phyloP scores from a whole-genome alignment of 2,329 filamentous ascomycete genomes.

The Pyricularia pennisetigena region DNA sequence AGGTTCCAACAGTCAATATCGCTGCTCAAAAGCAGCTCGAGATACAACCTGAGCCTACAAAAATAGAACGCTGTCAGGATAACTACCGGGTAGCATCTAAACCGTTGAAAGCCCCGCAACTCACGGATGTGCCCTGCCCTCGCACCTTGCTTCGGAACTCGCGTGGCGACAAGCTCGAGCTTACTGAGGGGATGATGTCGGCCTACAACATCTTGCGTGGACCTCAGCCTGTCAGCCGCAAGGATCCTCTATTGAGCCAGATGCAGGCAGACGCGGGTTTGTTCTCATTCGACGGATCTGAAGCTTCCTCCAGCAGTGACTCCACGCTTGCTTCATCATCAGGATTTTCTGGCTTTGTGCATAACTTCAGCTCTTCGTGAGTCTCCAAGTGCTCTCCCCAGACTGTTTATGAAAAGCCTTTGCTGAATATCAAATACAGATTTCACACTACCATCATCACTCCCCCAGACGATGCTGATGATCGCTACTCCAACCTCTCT shows the following conservation, averaged over 20 bases:
- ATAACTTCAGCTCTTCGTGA: background rate
- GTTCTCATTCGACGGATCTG: slow-evolving; percentile 3
- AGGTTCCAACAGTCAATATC: background rate
- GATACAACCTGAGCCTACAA: background rate
- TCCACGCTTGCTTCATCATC: background rate
- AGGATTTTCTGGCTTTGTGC: background rate
- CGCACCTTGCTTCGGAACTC: background rate
- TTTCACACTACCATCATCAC: slow-evolving; percentile 4
- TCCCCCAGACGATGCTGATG: slow-evolving; percentile 1
- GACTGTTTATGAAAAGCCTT: background rate
- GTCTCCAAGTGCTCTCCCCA: background rate
- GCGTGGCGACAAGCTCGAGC: slow-evolving; percentile 3
- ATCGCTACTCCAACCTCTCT: background rate
- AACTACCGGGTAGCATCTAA: background rate
- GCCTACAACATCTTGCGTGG: slow-evolving; percentile 24
- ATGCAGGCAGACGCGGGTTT: slow-evolving; percentile 8
- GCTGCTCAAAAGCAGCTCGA: background rate
- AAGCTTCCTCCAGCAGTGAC: background rate
- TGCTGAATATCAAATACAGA: background rate
- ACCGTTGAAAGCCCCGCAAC: background rate
- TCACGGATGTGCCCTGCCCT: background rate
- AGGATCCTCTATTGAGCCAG: slow-evolving; percentile 18
- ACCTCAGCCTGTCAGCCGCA: slow-evolving; percentile 11
- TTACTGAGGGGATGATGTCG: slow-evolving; percentile 14
- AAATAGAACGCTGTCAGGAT: background rate